phyloP scores from a whole-genome alignment of 371 early-diverging fungal genomes.

The Rhizomucor miehei region DNA sequence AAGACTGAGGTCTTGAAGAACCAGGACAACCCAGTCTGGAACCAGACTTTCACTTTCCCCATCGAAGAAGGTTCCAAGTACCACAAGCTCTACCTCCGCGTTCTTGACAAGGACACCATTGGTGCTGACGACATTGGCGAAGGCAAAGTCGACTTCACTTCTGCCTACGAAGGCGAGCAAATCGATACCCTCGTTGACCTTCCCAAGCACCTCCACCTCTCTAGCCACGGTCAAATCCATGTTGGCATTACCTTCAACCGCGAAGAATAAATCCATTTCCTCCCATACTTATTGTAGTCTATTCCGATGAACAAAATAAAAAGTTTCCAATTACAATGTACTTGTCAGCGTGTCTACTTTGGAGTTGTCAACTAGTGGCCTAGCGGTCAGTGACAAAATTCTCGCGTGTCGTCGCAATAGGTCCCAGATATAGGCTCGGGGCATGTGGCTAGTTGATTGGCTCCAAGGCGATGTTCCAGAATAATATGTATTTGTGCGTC shows the following conservation, averaged over 20 bases:
- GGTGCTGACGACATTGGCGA: slow-evolving; percentile 45
- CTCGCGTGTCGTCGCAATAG: too few species aligned
- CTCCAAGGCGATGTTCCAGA: too few species aligned
- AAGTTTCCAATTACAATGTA: neutral
- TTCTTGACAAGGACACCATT: slow-evolving; percentile 37
- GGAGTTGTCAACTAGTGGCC: too few species aligned
- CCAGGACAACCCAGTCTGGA: slow-evolving; percentile 18
- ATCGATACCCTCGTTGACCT: slow-evolving; percentile 35
- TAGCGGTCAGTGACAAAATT: too few species aligned
- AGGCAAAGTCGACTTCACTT: slow-evolving; percentile 23
- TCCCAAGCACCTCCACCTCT: slow-evolving; percentile 23
- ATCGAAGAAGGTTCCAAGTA: slow-evolving; percentile 19
- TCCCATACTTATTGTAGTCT: neutral
- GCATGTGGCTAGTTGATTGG: too few species aligned
- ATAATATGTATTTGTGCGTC: too few species aligned
- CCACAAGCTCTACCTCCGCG: slow-evolving; percentile 38
- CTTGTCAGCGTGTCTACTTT: too few species aligned
- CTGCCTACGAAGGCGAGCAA: slow-evolving; percentile 17
- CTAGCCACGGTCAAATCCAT: slow-evolving; percentile 32
- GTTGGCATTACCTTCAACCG: slow-evolving; percentile 14
- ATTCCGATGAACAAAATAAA: slow-evolving; percentile 1
- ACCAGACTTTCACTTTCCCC: slow-evolving; percentile 26
- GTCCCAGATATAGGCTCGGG: too few species aligned
- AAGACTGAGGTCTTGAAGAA: slow-evolving; percentile 12
- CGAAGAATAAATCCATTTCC: slow-evolving; percentile 5